Evolutionary conservation across 441 rosid species (phyloP), one percentile per base, ranked within the genome.

Genomic region (Erysimum pusillum): DNA sequence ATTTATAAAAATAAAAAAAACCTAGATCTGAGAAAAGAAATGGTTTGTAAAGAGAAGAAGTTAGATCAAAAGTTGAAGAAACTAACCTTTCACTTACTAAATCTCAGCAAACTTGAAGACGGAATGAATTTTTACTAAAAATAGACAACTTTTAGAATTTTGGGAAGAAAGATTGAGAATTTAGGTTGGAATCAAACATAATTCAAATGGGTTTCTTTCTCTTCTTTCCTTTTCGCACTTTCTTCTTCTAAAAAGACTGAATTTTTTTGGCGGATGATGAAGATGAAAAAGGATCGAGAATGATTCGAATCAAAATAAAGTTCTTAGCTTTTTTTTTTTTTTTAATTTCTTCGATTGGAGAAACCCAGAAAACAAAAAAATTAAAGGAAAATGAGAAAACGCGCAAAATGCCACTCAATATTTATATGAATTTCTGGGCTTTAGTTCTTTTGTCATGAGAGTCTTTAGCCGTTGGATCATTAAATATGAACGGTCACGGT

Each of bases 271-370:
- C 56, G 61, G 67, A 65, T 57, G 67, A 69, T 63, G 70, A 74
- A 17, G 61, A 69, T 17, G 67, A 42, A 65, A 79, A 79, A 74
- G 67, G 82, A 79, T 74, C 71, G 72, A 63, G 79, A 57, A 45
- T 79, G 76, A 74, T 79, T 79, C 82, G 79, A 79, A 79, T 48
- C 59, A 73, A 67, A 78, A 45, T 61, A 67, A 73, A 73, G 78
- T 72, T 78, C 34, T 49, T 42, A 10, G 22, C 54, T 78, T 73
- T 65, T 13, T 46, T 54, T 25, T 13, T 58, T 44, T 17, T 20
- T 25, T 3, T 17, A n/a, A 14, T 13, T 44, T 51, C 48, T 44
- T 44, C 69, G 74, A 67, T 73, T 74, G 28, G 69, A 57, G 71
- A 59, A 79, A 78, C 74, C 65, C 81, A 78, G 82, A 68, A 77